These are phyloP conservation scores for Alternaria sp. DNA, from an alignment of 2,329 filamentous ascomycete genomes.

Conservation along the genomic window DNA sequence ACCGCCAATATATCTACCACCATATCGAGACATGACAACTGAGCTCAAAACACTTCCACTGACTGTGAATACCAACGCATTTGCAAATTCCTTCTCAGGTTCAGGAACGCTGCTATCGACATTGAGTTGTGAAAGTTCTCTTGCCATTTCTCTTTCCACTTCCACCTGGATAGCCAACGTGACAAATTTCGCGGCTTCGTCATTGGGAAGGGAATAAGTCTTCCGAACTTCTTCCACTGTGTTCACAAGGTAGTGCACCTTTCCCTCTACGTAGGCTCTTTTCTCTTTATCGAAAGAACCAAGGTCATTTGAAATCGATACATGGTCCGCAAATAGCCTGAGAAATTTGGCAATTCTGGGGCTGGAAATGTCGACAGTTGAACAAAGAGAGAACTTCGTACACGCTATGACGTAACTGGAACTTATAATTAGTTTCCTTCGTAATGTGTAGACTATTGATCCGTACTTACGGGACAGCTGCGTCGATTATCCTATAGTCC, in stretches of 20 bases:
- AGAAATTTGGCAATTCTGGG: background rate
- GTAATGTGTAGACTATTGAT: background rate
- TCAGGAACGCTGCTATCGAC: background rate
- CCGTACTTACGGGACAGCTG: background rate
- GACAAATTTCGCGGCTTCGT: background rate
- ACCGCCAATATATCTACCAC: background rate
- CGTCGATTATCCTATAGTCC: background rate
- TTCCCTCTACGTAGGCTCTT: background rate
- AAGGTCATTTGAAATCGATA: background rate
- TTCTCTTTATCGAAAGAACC: slow-evolving; percentile 1
- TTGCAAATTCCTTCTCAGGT: background rate
- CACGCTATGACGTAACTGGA: background rate
- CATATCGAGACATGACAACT: background rate
- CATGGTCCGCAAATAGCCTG: background rate
- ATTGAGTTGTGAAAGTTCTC: background rate
- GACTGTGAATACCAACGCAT: background rate
- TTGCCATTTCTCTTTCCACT: background rate
- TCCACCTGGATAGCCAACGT: background rate
- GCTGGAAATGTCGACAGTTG: background rate
- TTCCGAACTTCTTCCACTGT: background rate
- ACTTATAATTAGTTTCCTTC: background rate
- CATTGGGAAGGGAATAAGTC: background rate
- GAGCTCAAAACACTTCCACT: background rate
- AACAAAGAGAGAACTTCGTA: background rate
- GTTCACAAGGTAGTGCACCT: background rate